Evolutionary conservation across 352 stramenopile species (phyloP).

Genomic region (Globisporangium recalcitrans): DNA sequence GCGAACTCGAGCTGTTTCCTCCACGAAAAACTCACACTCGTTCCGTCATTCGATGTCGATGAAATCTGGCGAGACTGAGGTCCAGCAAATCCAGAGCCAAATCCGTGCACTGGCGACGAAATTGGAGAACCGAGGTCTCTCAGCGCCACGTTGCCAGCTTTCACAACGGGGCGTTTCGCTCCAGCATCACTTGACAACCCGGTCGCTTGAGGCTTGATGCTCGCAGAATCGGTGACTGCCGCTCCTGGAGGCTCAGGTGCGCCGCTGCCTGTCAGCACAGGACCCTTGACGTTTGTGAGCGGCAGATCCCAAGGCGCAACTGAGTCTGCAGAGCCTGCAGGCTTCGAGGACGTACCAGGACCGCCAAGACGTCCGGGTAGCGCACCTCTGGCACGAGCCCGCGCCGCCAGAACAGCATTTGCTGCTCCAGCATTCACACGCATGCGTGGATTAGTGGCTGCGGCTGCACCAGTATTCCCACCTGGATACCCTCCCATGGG

Average conservation of each 20-base stretch:
- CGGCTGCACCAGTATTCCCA: slow-evolving; percentile 17
- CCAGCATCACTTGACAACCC: background rate
- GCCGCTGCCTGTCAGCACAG: slow-evolving; percentile 14
- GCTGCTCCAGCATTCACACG: slow-evolving; percentile 44
- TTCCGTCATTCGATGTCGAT: slow-evolving; percentile 18
- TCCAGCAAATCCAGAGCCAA: slow-evolving; percentile 9
- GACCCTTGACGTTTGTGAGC: slow-evolving; percentile 36
- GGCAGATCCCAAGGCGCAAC: slow-evolving; percentile 76
- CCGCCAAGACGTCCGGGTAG: slow-evolving; percentile 46
- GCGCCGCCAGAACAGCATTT: slow-evolving; percentile 66
- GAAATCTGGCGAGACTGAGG: slow-evolving; percentile 18
- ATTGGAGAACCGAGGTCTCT: slow-evolving; percentile 14
- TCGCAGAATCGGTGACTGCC: background rate
- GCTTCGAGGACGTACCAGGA: slow-evolving; percentile 28
- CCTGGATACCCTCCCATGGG: slow-evolving; percentile 21
- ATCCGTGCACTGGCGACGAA: slow-evolving; percentile 15
- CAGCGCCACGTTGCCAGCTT: slow-evolving; percentile 7
- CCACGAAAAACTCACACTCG: slow-evolving; percentile 40
- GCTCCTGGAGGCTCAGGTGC: background rate
- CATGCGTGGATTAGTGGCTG: slow-evolving; percentile 26
- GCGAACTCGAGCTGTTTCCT: slow-evolving; percentile 51
- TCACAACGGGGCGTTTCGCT: background rate
- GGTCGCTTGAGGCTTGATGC: background rate
- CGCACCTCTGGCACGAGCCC: slow-evolving; percentile 56
- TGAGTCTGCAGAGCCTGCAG: slow-evolving; percentile 26